A percentile compares a stretch with the other conserved stretches of the same genome.
These are phyloP conservation scores for Paracoccidioides lutzii DNA, from an alignment of 2,329 filamentous ascomycete species.

Conservation along the genomic window DNA sequence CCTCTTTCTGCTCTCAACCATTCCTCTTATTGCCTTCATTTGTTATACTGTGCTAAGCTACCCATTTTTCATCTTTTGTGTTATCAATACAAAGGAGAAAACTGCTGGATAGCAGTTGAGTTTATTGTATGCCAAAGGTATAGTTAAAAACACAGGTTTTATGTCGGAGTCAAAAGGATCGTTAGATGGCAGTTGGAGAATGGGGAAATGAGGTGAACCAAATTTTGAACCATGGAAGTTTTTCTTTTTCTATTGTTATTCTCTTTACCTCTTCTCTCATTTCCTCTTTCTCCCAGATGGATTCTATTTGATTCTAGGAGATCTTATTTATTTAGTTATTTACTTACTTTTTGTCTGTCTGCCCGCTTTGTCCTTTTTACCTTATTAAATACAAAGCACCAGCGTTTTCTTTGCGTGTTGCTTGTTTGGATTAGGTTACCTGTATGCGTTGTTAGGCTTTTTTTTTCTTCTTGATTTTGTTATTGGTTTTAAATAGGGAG, in stretches of 20 bases:
- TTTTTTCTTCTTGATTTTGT: too few species aligned
- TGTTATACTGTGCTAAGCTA: neutral
- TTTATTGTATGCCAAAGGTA: neutral
- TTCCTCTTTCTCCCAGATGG: neutral
- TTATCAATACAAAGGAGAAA: neutral
- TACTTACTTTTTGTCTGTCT: neutral
- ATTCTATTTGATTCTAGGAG: too few species aligned
- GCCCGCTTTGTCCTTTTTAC: neutral
- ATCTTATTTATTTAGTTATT: too few species aligned
- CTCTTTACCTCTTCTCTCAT: neutral
- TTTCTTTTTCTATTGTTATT: too few species aligned
- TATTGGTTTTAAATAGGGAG: too few species aligned
- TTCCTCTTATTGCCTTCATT: neutral
- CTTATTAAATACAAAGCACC: too few species aligned
- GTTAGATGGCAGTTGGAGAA: neutral
- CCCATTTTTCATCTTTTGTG: neutral
- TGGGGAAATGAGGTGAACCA: neutral
- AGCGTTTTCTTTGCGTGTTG: too few species aligned
- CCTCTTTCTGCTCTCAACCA: neutral
- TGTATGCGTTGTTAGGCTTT: too few species aligned
- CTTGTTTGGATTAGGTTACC: too few species aligned
- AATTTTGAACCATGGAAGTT: neutral
- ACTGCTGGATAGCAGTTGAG: neutral
- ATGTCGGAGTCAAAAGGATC: neutral
- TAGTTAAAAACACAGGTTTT: neutral